phyloP scores from a whole-genome alignment of 345 rosid genomes.

The Eucalyptus tenuipes region DNA sequence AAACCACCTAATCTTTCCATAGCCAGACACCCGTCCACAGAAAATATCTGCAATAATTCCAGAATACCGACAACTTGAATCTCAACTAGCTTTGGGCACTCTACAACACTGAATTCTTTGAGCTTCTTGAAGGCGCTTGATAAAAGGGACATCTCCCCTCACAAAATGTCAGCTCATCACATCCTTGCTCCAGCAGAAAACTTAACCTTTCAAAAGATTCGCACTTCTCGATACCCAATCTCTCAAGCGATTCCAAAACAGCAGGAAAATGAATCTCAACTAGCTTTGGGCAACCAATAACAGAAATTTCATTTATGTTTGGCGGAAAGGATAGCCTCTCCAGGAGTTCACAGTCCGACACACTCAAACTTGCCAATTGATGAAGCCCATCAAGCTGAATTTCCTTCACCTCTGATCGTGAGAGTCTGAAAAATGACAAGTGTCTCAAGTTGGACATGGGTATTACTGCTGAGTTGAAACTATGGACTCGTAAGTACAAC shows the following conservation, averaged over 20 bases:
- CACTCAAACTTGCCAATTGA: no score
- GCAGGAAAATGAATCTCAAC: background rate
- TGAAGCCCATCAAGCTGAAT: no score
- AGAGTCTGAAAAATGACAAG: no score
- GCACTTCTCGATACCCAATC: background rate
- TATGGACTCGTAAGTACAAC: background rate
- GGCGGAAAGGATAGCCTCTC: background rate
- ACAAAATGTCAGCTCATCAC: background rate
- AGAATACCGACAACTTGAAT: background rate
- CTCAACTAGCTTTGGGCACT: background rate
- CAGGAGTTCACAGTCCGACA: background rate
- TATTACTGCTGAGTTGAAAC: fast-evolving
- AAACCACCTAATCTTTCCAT: background rate
- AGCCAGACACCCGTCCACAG: background rate
- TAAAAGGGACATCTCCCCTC: background rate
- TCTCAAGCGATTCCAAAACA: background rate
- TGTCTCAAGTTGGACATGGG: no score
- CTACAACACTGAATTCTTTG: background rate
- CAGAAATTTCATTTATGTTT: background rate
- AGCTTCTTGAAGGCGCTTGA: background rate
- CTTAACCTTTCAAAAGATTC: background rate
- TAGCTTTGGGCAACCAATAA: background rate
- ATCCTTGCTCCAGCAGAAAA: background rate
- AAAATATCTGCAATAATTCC: background rate
- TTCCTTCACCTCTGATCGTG: no score